Evolutionary conservation across 768 basidiomycete species (phyloP).

Genomic region (Naganishia friedmannii): DNA sequence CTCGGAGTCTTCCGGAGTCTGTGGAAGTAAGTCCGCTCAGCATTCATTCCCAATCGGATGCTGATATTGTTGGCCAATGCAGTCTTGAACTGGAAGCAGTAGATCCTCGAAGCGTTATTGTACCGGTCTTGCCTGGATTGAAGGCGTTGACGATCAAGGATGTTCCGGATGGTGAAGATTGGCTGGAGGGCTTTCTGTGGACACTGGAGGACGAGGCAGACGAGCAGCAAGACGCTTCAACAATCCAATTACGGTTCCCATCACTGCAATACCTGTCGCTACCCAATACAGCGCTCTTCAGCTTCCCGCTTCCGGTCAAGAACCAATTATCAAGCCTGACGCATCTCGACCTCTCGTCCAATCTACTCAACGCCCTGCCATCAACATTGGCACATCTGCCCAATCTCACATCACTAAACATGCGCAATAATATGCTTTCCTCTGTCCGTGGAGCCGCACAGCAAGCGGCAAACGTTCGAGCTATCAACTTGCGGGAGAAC

Average conservation of each 20-base stretch:
- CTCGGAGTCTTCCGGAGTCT: conserved; percentile 48
- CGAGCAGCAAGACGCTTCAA: background rate
- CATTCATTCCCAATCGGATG: background rate
- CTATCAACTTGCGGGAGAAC: conserved; percentile 78
- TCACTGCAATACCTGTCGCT: conserved; percentile 44
- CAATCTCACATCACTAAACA: conserved; percentile 82
- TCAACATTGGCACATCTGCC: conserved; percentile 69
- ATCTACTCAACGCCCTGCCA: conserved; percentile 84
- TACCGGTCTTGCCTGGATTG: conserved; percentile 42
- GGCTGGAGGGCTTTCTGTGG: conserved; percentile 45
- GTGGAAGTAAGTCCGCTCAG: conserved; percentile 37
- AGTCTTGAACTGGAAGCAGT: conserved; percentile 50
- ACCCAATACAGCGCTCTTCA: conserved; percentile 32
- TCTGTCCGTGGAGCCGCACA: conserved; percentile 85
- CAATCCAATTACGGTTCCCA: conserved; percentile 33
- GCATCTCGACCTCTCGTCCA: conserved; percentile 83
- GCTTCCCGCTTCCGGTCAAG: conserved; percentile 32
- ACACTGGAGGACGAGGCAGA: conserved; percentile 1
- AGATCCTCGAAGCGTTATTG: conserved; percentile 45
- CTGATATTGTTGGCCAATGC: background rate
- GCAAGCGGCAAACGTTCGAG: conserved; percentile 70
- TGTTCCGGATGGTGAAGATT: conserved; percentile 50
- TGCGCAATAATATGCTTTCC: conserved; percentile 98
- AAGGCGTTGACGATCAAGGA: conserved; percentile 47
- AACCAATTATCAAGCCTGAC: conserved; percentile 55